Evolutionary conservation across 306 rosid species (phyloP).

Genomic region (Boehmeria nivea): DNA sequence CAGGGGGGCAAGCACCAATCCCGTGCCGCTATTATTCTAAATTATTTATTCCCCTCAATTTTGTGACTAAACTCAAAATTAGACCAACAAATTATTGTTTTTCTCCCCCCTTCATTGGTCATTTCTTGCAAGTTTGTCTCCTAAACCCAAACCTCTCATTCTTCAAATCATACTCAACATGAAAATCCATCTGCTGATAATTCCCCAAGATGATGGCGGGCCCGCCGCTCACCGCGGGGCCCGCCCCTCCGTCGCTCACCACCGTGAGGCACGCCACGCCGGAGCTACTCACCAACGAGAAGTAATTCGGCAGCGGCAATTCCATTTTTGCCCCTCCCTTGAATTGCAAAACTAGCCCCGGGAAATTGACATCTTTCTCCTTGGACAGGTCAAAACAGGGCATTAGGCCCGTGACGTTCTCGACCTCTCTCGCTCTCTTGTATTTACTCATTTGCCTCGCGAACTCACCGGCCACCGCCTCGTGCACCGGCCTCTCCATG

Average conservation of each 20-base stretch:
- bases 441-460: constrained; percentile 52
- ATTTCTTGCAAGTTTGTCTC: constrained; percentile 40
- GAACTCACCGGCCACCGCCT: constrained; percentile 43
- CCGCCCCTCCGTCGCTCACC: constrained; percentile 22
- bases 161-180: constrained; percentile 70
- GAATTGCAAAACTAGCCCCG: constrained; percentile 53
- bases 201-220: constrained; percentile 81
- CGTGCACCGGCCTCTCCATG: constrained; percentile 56
- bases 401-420: constrained; percentile 50
- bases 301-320: constrained; percentile 50
- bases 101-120: neutral
- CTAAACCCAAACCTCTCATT: constrained; percentile 59
- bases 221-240: constrained; percentile 21
- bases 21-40: neutral
- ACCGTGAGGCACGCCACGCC: constrained; percentile 56
- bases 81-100: neutral
- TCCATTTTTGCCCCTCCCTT: constrained; percentile 84
- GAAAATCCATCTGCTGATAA: constrained; percentile 74
- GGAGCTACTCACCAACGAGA: constrained; percentile 35
- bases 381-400: constrained; percentile 54
- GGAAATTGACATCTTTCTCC: constrained; percentile 31
- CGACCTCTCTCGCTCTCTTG: constrained; percentile 47
- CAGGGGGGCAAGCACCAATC: too few species aligned
- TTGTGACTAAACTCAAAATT: neutral
- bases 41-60: too few species aligned